phyloP scores from a whole-genome alignment of 2,329 filamentous ascomycete genomes.

The Oidium heveae region DNA sequence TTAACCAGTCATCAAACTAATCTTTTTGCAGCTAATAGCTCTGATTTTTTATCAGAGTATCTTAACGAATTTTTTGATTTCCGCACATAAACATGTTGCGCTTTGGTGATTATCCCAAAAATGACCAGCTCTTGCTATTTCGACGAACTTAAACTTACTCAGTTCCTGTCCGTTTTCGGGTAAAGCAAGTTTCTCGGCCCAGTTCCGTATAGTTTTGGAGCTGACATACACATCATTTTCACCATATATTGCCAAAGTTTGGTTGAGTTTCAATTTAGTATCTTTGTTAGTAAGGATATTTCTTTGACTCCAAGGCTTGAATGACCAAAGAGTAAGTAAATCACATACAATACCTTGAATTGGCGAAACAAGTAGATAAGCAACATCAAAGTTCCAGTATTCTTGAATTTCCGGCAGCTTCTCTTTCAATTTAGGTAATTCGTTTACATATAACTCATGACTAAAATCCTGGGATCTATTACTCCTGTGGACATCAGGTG shows the following conservation, averaged over 20 bases:
- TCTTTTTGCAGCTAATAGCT: too few relatives aligned
- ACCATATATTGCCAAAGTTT: constrained; percentile 49
- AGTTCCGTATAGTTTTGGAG: constrained; percentile 34
- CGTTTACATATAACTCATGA: too few relatives aligned
- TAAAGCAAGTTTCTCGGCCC: constrained; percentile 29
- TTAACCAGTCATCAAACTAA: too few relatives aligned
- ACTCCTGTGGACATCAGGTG: neutral
- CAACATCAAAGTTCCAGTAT: constrained; percentile 14
- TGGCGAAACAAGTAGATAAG: constrained; percentile 44
- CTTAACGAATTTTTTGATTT: too few relatives aligned
- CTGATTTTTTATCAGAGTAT: too few relatives aligned
- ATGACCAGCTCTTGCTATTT: constrained; percentile 24
- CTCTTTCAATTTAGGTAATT: too few relatives aligned
- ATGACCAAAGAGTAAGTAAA: constrained; percentile 28
- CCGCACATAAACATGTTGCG: too few relatives aligned
- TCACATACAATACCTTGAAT: constrained; percentile 32
- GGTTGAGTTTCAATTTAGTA: constrained; percentile 28
- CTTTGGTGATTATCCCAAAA: constrained; percentile 19
- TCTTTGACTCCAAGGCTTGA: constrained; percentile 7
- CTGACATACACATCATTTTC: constrained; percentile 50
- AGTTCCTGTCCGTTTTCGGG: constrained; percentile 1
- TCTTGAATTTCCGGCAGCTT: neutral
- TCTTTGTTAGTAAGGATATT: constrained; percentile 16
- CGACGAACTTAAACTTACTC: constrained; percentile 16
- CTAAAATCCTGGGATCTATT: too few relatives aligned